These are phyloP conservation scores for Gossypium ekmanianum DNA, from an alignment of 345 rosid species.

Conservation along the genomic window DNA sequence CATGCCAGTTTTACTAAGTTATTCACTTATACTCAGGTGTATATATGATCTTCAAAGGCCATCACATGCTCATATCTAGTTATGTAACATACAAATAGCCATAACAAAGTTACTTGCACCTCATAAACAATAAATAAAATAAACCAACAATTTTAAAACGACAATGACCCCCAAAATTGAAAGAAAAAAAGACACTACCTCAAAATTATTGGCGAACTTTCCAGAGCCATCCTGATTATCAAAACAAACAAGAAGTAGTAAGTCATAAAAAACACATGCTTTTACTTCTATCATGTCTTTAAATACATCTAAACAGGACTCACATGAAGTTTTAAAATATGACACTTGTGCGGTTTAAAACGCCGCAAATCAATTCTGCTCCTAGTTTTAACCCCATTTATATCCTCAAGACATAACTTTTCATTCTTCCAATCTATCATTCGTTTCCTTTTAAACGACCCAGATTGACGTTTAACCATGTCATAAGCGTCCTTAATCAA, in stretches of 20 bases:
- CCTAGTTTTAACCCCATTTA: conserved; percentile 23
- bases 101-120: background rate
- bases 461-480: conserved; percentile 7
- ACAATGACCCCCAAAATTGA: background rate
- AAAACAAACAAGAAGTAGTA: background rate
- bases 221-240: conserved; percentile 53
- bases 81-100: too few relatives aligned
- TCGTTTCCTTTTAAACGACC: conserved; percentile 13
- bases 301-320: conserved; percentile 11
- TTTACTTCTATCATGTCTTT: background rate
- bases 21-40: too few relatives aligned
- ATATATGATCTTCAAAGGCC: too few relatives aligned
- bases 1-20: background rate
- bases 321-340: conserved; percentile 50
- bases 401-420: conserved; percentile 29
- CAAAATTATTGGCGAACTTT: conserved; percentile 31
- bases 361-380: conserved; percentile 24
- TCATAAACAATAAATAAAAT: background rate
- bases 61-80: too few relatives aligned
- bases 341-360: conserved; percentile 37
- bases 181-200: conserved; percentile 26
- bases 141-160: background rate
- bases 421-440: conserved; percentile 35
- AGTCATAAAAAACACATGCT: background rate
- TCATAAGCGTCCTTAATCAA: conserved; percentile 33